These are phyloP conservation scores for Porcisia deanei DNA, from an alignment of 208 protist species.

Conservation along the genomic window DNA sequence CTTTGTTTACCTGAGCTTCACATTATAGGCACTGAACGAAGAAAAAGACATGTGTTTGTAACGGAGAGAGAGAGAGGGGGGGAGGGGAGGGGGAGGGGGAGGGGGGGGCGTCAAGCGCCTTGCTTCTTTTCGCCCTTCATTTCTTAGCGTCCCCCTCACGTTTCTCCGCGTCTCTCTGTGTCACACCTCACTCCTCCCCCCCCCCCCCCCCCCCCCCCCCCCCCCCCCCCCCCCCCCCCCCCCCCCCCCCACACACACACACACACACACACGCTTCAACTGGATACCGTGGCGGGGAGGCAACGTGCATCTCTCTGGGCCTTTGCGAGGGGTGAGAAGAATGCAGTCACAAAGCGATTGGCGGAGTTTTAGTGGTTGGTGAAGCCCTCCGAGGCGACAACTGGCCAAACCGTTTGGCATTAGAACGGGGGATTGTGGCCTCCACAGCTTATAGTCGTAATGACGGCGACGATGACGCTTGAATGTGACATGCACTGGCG, in stretches of 20 bases:
- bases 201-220: not conserved
- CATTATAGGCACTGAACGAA: not conserved
- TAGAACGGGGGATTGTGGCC: not conserved
- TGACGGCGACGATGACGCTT: constrained; percentile 10
- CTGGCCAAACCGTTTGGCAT: too few relatives aligned
- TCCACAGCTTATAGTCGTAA: constrained; percentile 10
- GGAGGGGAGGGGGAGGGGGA: too few relatives aligned
- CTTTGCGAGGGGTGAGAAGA: too few relatives aligned
- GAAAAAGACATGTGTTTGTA: not conserved
- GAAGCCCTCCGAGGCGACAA: too few relatives aligned
- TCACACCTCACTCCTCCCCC: not conserved
- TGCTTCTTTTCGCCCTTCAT: too few relatives aligned
- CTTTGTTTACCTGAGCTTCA: not conserved
- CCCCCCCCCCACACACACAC: not conserved
- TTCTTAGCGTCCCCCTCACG: too few relatives aligned
- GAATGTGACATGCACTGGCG: constrained; percentile 7
- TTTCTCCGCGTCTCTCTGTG: too few relatives aligned
- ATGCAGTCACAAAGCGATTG: too few relatives aligned
- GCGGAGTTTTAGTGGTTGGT: too few relatives aligned
- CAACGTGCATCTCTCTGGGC: not conserved
- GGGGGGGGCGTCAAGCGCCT: too few relatives aligned
- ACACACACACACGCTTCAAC: not conserved
- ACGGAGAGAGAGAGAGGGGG: too few relatives aligned
- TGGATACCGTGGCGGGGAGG: not conserved
- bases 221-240: not conserved